These are phyloP conservation scores for Hyphodiscus sp. DNA, from an alignment of 2,329 filamentous ascomycete genomes.

Conservation along the genomic window DNA sequence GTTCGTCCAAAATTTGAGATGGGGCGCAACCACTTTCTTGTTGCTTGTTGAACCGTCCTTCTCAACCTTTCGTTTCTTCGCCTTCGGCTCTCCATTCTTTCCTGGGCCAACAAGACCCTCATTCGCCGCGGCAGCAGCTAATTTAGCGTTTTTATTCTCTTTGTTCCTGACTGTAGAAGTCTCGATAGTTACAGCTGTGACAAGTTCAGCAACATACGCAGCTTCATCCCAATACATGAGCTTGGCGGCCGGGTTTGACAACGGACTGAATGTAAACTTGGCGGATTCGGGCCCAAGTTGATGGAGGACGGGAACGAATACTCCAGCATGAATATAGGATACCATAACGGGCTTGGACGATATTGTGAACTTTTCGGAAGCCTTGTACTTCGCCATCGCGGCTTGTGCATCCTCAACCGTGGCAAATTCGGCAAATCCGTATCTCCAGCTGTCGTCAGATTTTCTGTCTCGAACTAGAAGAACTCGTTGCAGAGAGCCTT, in stretches of 20 bases:
- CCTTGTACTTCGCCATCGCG: conserved; percentile 65
- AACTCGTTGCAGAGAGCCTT: conserved; percentile 69
- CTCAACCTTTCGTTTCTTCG: conserved; percentile 52
- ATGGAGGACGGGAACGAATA: conserved; percentile 70
- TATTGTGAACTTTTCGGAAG: conserved; percentile 70
- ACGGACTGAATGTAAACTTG: conserved; percentile 61
- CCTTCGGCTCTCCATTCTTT: conserved; percentile 32
- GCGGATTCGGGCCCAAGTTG: conserved; percentile 48
- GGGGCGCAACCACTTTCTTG: conserved; percentile 49
- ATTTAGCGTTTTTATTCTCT: conserved; percentile 29
- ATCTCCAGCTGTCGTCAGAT: conserved; percentile 68
- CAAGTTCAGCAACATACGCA: conserved; percentile 61
- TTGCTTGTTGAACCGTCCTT: conserved; percentile 27
- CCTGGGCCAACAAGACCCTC: conserved; percentile 30
- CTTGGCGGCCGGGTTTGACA: conserved; percentile 60
- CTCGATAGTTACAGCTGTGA: conserved; percentile 48
- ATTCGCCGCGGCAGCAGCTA: conserved; percentile 32
- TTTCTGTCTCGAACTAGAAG: conserved; percentile 68
- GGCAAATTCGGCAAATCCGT: conserved; percentile 79
- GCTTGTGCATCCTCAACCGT: conserved; percentile 69
- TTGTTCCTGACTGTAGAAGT: conserved; percentile 27
- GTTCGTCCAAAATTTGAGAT: conserved; percentile 66
- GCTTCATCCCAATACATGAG: conserved; percentile 73
- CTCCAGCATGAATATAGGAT: conserved; percentile 75
- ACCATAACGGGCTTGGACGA: conserved; percentile 65